Percentiles rank a stretch among this genome's conserved stretches.
phyloP scores from a whole-genome alignment of 768 basidiomycete genomes.

The Boletales sp. region DNA sequence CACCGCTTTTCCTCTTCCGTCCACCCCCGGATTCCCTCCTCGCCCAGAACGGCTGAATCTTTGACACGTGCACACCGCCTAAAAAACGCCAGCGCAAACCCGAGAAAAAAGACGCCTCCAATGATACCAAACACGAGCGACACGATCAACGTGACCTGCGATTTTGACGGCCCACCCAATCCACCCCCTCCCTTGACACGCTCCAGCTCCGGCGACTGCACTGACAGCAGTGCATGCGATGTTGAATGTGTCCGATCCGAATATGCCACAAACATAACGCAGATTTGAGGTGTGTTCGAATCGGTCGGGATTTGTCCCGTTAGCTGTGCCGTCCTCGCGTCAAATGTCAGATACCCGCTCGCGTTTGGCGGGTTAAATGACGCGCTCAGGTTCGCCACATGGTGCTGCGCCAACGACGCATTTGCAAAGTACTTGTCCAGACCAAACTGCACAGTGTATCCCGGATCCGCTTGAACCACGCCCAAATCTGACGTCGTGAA shows the following conservation, averaged over 20 bases:
- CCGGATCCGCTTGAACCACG: conserved; percentile 50
- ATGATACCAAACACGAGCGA: conserved; percentile 60
- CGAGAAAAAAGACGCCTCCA: conserved; percentile 55
- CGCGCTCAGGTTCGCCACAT: conserved; percentile 51
- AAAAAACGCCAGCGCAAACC: conserved; percentile 50
- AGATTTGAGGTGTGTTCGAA: conserved; percentile 39
- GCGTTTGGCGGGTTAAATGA: conserved; percentile 51
- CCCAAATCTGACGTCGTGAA: conserved; percentile 61
- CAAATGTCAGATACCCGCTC: conserved; percentile 51
- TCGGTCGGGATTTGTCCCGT: conserved; percentile 54
- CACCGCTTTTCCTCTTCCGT: conserved; percentile 65
- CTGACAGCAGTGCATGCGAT: conserved; percentile 57
- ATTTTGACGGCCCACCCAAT: conserved; percentile 42
- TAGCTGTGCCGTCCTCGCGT: conserved; percentile 42
- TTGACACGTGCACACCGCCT: conserved; percentile 54
- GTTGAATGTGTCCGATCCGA: conserved; percentile 64
- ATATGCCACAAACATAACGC: conserved; percentile 64
- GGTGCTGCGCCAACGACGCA: conserved; percentile 31
- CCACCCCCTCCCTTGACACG: conserved; percentile 35
- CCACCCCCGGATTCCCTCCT: conserved; percentile 56
- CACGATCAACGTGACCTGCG: conserved; percentile 53
- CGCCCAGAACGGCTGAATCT: conserved; percentile 58
- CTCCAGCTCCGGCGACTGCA: conserved; percentile 42
- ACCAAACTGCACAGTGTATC: conserved; percentile 48
- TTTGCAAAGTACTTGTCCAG: conserved; percentile 57